Evolutionary conservation across 352 stramenopile species (phyloP), one percentile per base, ranked within the genome.

Genomic region (Globisporangium parvum): DNA sequence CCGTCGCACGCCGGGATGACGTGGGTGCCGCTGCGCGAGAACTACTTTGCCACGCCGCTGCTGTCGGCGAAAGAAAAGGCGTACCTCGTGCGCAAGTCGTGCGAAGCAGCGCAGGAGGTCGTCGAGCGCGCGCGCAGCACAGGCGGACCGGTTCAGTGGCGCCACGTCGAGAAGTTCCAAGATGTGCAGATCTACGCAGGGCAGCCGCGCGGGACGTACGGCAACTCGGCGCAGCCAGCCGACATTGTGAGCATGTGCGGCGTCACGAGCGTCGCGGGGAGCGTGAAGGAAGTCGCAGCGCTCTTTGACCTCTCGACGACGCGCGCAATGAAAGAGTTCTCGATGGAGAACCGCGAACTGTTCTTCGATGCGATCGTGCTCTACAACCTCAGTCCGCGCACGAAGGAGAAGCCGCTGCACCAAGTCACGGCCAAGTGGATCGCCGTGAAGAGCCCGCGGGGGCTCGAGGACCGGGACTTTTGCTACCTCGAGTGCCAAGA

Each of bases 361-460:
- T 91, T 87, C 59, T 90, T 80, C 57, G 82, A 93, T 37, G 71
- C 66, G 10, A 64, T 93, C 51, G 73, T 93, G 41, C 59, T 93
- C 40, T 79, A 93, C 60, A 87, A 71, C 26, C 67, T 93, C 18
- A 73, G 67, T 2, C 71, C 75, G 3, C 67, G 77, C 24, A 88
- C 80, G 12, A 84, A 78, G 47, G 80, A 91, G 55, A 81, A 83
- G 33, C 80, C 82, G n/a, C 65, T 91, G 46, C 83, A 95, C 52
- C 84, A 91, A 54, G 80, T 93, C 45, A 90, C 82, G 40, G 82
- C 85, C 64, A 92, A 92, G 61, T 95, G 85, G 85, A 74, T 87
- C 62, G 77, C 73, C 0, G 61, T 82, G 31, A 66, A 78, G 52
- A 79, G 70, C 53, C 77, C 81, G n/a, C 65, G 69, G 15, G 79